Evolutionary conservation across 306 rosid species (phyloP), one percentile per base, ranked within the genome.

Genomic region (Acacia acuminata): DNA sequence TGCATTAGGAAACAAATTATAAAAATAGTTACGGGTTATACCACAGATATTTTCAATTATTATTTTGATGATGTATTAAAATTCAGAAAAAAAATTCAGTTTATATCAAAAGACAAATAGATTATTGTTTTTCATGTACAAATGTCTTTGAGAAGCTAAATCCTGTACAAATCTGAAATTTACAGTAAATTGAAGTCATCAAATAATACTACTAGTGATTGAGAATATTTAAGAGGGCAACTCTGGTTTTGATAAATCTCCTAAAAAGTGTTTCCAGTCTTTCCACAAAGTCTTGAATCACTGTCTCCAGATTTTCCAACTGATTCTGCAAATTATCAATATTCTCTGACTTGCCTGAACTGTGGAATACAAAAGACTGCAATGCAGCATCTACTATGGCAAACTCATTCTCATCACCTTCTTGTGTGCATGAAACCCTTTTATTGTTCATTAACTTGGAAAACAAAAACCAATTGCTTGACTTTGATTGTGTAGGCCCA

Each of bases 201-300:
- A 43, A 55, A 55, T 75, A 36, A 38, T 19, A 55, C 2, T 12
- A 22, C 55, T 64, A 81, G 56, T 22, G 34, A 45, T 7, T 72
- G 47, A 80, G 61, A 42, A 72, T 56, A 45, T 80, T 72, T 14
- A 71, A 47, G 51, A 56, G 77, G 38, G 77, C 63, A 71, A 79
- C 77, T 70, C 83, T 71, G 7, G 66, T 69, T 56, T 71, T 79
- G 42, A 79, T 79, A 9, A 79, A 56, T 17, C 47, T 10, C 45
- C 61, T 79, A 19, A 71, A 79, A 0, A 79, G 42, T 2, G 40
- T 19, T 24, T 71, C 47, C 32, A 79, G 45, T 42, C 38, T 67
- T 71, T 56, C 77, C 58, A 47, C 71, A 70, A 71, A 69, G 30
- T 79, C 77, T 56, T 79, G 77, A 79, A 71, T 71, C 58, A 68